Evolutionary conservation across 257 asterid species (phyloP).

Genomic region (Verbena officinalis): DNA sequence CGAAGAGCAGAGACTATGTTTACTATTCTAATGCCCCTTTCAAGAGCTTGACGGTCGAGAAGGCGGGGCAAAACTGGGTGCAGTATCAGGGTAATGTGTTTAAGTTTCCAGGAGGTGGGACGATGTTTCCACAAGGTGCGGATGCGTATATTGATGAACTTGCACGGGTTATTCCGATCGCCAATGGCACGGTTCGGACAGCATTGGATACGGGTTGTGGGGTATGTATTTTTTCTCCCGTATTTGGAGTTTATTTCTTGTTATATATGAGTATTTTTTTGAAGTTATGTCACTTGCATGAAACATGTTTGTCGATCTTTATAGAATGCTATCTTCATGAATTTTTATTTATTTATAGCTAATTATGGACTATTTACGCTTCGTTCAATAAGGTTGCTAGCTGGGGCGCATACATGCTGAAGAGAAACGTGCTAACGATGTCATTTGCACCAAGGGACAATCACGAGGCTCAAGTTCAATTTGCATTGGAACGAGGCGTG

Average conservation of each 20-base stretch:
- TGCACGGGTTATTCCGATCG: conserved; percentile 69
- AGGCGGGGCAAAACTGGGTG: conserved; percentile 89
- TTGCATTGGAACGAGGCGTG: conserved; percentile 94
- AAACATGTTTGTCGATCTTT: no score
- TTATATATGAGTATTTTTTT: no score
- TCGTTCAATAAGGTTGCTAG: conserved; percentile 70
- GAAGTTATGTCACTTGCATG: no score
- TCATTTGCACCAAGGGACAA: conserved; percentile 95
- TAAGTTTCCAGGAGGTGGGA: conserved; percentile 97
- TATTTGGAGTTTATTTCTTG: not conserved
- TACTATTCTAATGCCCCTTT: conserved; percentile 85
- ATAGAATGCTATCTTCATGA: no score
- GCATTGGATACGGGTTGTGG: conserved; percentile 97
- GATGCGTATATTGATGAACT: conserved; percentile 86
- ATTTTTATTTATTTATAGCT: not conserved
- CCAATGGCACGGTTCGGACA: conserved; percentile 75
- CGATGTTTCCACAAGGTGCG: conserved; percentile 96
- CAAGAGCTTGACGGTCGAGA: conserved; percentile 87
- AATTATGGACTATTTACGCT: conserved; percentile 5
- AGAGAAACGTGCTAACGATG: conserved; percentile 80
- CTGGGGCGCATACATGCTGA: conserved; percentile 94
- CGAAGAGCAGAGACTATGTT: conserved; percentile 90
- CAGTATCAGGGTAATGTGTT: conserved; percentile 77
- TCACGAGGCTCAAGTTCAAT: conserved; percentile 97
- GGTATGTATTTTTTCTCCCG: conserved; percentile 44